Evolutionary conservation across 179 eudicot genomes (phyloP).

Genomic region (Silene noctiflora): DNA sequence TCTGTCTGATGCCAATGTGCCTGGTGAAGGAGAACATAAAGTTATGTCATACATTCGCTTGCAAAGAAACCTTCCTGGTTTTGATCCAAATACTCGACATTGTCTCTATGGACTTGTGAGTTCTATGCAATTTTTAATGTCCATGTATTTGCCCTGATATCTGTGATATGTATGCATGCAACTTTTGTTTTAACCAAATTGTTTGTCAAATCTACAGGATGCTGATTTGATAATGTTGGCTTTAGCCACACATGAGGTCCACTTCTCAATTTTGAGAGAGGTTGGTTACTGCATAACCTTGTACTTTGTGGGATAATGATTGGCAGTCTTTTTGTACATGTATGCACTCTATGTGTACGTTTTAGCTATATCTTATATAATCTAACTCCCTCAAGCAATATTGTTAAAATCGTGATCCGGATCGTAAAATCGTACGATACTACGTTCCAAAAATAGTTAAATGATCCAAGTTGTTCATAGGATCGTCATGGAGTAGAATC

Average conservation of each 20-base stretch:
- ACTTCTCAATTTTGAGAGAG: slow-evolving; percentile 95
- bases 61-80: slow-evolving; percentile 87
- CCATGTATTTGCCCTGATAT: not conserved
- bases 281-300: slow-evolving; percentile 40
- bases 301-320: slow-evolving; percentile 7
- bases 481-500: too few relatives aligned
- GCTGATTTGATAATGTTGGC: slow-evolving; percentile 97
- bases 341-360: not conserved
- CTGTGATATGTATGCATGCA: not conserved
- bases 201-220: slow-evolving; percentile 50
- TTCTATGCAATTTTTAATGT: slow-evolving; percentile 12
- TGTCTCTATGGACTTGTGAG: slow-evolving; percentile 95
- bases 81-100: slow-evolving; percentile 89
- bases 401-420: too few relatives aligned
- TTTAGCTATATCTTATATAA: not conserved
- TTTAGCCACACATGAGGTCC: slow-evolving; percentile 94
- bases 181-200: not conserved
- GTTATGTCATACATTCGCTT: slow-evolving; percentile 88
- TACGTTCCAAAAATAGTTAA: too few relatives aligned
- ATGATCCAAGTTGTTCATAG: too few relatives aligned
- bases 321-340: slow-evolving; percentile 4
- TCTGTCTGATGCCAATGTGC: slow-evolving; percentile 95
- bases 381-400: not conserved
- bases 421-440: too few relatives aligned
- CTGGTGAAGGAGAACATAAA: slow-evolving; percentile 99